Evolutionary conservation across 2,329 filamentous ascomycete species (phyloP).

Genomic region (Verruconis gallopava): DNA sequence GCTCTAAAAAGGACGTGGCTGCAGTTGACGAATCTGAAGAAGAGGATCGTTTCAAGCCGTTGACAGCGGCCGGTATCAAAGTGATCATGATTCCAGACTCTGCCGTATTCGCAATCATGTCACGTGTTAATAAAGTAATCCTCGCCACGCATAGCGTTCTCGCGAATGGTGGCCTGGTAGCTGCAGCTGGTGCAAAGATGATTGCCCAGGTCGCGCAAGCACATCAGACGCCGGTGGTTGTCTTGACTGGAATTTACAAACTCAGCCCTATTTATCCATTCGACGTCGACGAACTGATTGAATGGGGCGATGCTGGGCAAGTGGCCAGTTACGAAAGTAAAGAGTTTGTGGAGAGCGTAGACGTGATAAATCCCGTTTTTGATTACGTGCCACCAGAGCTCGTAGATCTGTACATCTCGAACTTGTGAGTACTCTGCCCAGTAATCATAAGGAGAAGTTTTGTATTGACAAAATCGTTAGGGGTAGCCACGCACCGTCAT

Average conservation of each 20-base stretch:
- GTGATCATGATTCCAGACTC: conserved; percentile 77
- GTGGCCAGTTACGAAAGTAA: conserved; percentile 71
- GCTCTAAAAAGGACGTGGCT: conserved; percentile 29
- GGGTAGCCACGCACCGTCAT: conserved; percentile 55
- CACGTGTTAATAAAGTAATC: conserved; percentile 88
- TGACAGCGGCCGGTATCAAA: conserved; percentile 63
- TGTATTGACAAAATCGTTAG: conserved; percentile 24
- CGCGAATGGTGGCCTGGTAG: conserved; percentile 75
- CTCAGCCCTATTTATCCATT: conserved; percentile 82
- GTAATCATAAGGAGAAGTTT: conserved; percentile 15
- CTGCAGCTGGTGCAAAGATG: conserved; percentile 68
- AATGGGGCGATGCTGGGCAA: conserved; percentile 70
- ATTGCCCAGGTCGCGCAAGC: conserved; percentile 77
- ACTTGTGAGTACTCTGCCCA: conserved; percentile 44
- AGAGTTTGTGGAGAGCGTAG: conserved; percentile 61
- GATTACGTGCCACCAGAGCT: conserved; percentile 70
- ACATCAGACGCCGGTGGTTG: conserved; percentile 72
- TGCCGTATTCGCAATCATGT: conserved; percentile 86
- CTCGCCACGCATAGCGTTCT: conserved; percentile 77
- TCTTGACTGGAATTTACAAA: conserved; percentile 85
- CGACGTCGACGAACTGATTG: conserved; percentile 67
- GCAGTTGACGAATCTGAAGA: conserved; percentile 21
- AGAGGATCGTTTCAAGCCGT: conserved; percentile 45
- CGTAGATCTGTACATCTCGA: conserved; percentile 75
- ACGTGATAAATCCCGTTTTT: conserved; percentile 65